phyloP scores from a whole-genome alignment of 2,329 filamentous ascomycete genomes.

The Aspergillus sojae region DNA sequence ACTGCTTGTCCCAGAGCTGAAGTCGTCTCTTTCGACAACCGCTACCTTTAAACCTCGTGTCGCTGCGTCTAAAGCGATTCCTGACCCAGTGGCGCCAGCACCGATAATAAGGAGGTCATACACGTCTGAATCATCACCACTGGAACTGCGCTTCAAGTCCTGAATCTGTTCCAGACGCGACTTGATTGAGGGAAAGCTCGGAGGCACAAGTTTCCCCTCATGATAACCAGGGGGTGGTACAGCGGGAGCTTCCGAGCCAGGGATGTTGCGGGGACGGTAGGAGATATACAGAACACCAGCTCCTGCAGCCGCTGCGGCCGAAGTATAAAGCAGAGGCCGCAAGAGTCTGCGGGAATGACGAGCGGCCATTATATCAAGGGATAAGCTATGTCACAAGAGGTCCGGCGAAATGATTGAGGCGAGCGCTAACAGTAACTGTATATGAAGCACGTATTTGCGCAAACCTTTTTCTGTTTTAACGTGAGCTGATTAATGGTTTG shows the following conservation, averaged over 20 bases:
- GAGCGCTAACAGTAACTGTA: neutral
- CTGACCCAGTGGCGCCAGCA: conserved; percentile 76
- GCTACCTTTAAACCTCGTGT: conserved; percentile 79
- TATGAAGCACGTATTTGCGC: neutral
- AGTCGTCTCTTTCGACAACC: conserved; percentile 80
- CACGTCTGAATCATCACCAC: conserved; percentile 38
- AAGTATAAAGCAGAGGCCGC: conserved; percentile 62
- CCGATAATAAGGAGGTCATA: conserved; percentile 81
- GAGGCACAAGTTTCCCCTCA: conserved; percentile 59
- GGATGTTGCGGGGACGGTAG: conserved; percentile 66
- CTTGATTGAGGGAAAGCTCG: conserved; percentile 56
- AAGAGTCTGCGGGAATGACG: conserved; percentile 53
- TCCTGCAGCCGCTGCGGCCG: conserved; percentile 56
- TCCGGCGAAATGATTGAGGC: no score
- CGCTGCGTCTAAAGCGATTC: conserved; percentile 78
- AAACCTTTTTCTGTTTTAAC: neutral
- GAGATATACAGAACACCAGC: conserved; percentile 62
- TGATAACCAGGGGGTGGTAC: conserved; percentile 66
- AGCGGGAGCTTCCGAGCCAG: conserved; percentile 62
- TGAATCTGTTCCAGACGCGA: conserved; percentile 54
- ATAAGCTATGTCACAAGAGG: neutral
- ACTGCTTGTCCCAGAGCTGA: conserved; percentile 78
- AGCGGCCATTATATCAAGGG: conserved; percentile 37
- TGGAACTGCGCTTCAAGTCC: conserved; percentile 51
- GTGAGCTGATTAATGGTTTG: neutral